These are phyloP conservation scores for Colletotrichum theobromicola DNA, from an alignment of 2,329 filamentous ascomycete genomes.

Conservation along the genomic window DNA sequence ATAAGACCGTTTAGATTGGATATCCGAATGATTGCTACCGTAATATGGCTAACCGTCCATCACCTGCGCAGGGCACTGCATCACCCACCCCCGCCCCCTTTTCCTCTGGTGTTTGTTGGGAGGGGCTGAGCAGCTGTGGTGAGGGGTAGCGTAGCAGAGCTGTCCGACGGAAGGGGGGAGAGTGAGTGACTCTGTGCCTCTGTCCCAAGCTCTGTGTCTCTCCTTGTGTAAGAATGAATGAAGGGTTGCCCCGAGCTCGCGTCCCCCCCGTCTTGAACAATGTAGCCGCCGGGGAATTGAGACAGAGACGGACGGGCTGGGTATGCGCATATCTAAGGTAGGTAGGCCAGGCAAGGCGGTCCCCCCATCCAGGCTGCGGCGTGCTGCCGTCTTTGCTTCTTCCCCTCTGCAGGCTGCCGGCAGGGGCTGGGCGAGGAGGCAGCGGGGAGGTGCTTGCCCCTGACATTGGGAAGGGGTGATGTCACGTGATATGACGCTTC, in stretches of 20 bases:
- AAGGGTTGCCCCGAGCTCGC: not conserved
- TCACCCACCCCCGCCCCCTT: not conserved
- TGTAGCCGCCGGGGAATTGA: not conserved
- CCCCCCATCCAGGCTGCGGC: not conserved
- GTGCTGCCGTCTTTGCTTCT: not conserved
- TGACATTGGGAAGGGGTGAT: not conserved
- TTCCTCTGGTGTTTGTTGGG: not conserved
- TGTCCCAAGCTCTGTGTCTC: not conserved
- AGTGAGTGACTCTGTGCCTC: not conserved
- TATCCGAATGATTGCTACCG: not conserved
- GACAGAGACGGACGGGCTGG: not conserved
- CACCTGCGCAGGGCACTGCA: no score
- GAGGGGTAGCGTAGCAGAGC: not conserved
- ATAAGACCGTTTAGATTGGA: not conserved
- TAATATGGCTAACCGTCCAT: not conserved
- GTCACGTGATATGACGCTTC: not conserved
- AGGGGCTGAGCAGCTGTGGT: not conserved
- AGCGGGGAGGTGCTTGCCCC: not conserved
- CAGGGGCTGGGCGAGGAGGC: not conserved
- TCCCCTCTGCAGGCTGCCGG: not conserved
- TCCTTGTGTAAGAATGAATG: not conserved
- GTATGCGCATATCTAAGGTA: not conserved
- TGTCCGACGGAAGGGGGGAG: not conserved
- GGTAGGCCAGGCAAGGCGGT: not conserved
- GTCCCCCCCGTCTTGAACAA: not conserved